These are phyloP conservation scores for Flaveria linearis DNA, from an alignment of 129 eudicot genomes.

Conservation along the genomic window DNA sequence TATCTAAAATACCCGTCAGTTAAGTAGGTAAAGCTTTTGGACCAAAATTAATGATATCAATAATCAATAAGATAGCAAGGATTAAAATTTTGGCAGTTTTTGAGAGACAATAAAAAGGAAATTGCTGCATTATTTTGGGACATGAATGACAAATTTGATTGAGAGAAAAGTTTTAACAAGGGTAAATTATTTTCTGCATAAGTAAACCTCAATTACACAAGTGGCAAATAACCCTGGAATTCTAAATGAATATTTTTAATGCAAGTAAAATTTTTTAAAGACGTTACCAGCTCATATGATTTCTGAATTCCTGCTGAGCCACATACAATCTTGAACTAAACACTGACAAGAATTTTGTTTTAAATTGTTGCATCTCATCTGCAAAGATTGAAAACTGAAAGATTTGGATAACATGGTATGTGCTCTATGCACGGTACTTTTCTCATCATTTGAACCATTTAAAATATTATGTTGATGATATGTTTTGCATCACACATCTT, in stretches of 20 bases:
- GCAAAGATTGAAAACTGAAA: constrained; percentile 49
- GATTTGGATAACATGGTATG: constrained; percentile 30
- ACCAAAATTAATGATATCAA: background rate
- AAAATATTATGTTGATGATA: constrained; percentile 27
- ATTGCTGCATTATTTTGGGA: constrained; percentile 2
- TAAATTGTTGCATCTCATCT: constrained; percentile 55
- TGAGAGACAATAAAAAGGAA: constrained; percentile 1
- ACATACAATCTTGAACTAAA: constrained; percentile 52
- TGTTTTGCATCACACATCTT: constrained; percentile 36
- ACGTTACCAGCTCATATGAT: constrained; percentile 66
- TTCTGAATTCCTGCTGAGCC: constrained; percentile 80
- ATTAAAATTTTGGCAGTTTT: constrained; percentile 1
- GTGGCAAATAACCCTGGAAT: constrained; percentile 15
- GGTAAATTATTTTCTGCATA: constrained; percentile 10
- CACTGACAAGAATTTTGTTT: constrained; percentile 59
- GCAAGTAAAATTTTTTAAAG: constrained; percentile 24
- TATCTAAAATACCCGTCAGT: constrained; percentile 11
- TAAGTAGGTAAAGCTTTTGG: background rate
- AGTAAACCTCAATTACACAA: constrained; percentile 14
- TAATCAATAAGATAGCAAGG: background rate
- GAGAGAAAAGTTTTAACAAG: background rate
- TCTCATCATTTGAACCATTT: constrained; percentile 33
- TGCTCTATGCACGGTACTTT: constrained; percentile 16
- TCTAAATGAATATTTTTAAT: background rate
- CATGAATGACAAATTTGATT: background rate